A percentile compares a stretch with the other conserved stretches of the same genome.
Evolutionary conservation across 306 rosid species (phyloP).

Genomic region (Argentina anserina): DNA sequence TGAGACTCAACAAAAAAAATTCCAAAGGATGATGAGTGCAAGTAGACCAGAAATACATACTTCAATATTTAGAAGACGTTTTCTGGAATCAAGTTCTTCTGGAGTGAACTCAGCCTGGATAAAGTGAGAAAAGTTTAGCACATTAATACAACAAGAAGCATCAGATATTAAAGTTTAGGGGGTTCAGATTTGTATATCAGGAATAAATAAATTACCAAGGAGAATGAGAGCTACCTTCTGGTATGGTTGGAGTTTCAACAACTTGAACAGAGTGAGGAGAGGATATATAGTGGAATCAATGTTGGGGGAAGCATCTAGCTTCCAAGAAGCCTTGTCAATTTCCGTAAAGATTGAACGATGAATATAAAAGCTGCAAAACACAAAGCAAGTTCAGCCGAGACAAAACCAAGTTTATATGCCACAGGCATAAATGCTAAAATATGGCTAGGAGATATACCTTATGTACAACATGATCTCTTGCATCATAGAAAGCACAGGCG

Average conservation of each 20-base stretch:
- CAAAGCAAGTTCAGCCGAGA: neutral
- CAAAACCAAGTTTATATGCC: neutral
- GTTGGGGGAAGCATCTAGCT: conserved; percentile 47
- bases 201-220: conserved; percentile 1
- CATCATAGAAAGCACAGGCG: conserved; percentile 51
- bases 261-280: conserved; percentile 49
- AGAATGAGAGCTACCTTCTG: conserved; percentile 38
- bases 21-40: neutral
- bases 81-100: conserved; percentile 68
- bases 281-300: conserved; percentile 56
- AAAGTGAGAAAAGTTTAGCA: neutral
- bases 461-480: conserved; percentile 61
- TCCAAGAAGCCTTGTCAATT: conserved; percentile 52
- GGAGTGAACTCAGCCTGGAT: conserved; percentile 80
- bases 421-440: neutral
- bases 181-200: neutral
- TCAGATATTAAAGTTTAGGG: neutral
- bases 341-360: conserved; percentile 44
- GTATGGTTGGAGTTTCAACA: conserved; percentile 56
- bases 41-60: conserved; percentile 30
- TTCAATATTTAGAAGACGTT: conserved; percentile 49
- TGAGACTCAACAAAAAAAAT: neutral
- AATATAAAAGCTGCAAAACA: conserved; percentile 55
- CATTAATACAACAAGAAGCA: neutral
- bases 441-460: conserved; percentile 38